phyloP scores from a whole-genome alignment of 441 rosid genomes.

The Bocquillonia castaneifolia region DNA sequence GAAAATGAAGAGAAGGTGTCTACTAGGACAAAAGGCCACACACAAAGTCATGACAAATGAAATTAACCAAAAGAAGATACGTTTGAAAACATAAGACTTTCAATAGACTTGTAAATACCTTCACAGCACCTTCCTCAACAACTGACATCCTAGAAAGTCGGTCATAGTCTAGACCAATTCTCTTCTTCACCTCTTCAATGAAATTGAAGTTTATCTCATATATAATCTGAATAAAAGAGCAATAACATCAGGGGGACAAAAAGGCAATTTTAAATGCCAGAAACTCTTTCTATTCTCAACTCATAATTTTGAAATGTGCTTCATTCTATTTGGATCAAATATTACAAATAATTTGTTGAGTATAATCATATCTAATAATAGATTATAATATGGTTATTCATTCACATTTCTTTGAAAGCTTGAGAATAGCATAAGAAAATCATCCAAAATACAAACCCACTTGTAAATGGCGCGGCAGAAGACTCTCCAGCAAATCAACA shows the following conservation, averaged over 20 bases:
- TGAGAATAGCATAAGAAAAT: background rate
- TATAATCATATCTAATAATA: background rate
- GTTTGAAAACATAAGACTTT: background rate
- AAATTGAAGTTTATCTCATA: constrained; percentile 43
- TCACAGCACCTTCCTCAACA: constrained; percentile 52
- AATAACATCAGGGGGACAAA: constrained; percentile 11
- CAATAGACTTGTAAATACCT: constrained; percentile 30
- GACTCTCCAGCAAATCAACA: constrained; percentile 42
- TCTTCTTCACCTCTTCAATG: constrained; percentile 47
- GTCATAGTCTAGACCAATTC: constrained; percentile 44
- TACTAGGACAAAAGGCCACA: background rate
- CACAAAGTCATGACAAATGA: background rate
- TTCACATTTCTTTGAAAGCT: background rate
- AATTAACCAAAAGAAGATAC: background rate
- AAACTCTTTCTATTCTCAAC: background rate
- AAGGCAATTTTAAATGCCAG: background rate
- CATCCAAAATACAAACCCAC: constrained; percentile 23
- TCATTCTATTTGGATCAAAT: background rate
- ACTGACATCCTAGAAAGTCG: constrained; percentile 50
- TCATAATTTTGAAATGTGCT: background rate
- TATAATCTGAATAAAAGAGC: constrained; percentile 38
- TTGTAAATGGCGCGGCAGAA: constrained; percentile 58
- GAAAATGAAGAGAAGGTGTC: background rate
- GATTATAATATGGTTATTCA: background rate
- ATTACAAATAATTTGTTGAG: background rate